These are phyloP conservation scores for Trametes meyenii DNA, from an alignment of 768 basidiomycete species.

Conservation along the genomic window DNA sequence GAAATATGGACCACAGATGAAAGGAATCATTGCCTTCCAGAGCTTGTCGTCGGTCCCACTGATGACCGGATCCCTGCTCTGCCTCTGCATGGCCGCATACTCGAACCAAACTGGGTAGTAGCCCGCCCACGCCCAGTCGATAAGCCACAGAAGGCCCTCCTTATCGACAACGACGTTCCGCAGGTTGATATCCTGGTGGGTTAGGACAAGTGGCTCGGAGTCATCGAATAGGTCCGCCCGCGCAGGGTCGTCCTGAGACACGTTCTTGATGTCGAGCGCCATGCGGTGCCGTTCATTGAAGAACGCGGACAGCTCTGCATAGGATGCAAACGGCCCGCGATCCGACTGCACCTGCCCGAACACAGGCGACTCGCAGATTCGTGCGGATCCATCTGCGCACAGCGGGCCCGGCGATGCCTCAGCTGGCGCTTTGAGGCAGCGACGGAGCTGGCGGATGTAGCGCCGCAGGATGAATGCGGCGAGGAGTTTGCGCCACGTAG, in stretches of 20 bases:
- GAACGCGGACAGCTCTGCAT: slow-evolving; percentile 9
- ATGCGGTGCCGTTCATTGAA: slow-evolving; percentile 1
- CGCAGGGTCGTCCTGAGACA: not conserved
- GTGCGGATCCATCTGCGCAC: not conserved
- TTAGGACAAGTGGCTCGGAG: slow-evolving; percentile 28
- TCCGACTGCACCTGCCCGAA: not conserved
- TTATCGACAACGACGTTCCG: slow-evolving; percentile 33
- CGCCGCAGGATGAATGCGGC: slow-evolving; percentile 34
- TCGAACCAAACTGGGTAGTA: slow-evolving; percentile 35
- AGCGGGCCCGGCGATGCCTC: slow-evolving; percentile 1
- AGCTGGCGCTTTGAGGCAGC: not conserved
- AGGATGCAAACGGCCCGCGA: slow-evolving; percentile 10
- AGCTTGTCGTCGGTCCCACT: not conserved
- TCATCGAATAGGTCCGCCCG: slow-evolving; percentile 17
- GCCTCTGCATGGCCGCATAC: not conserved
- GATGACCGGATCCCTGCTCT: not conserved
- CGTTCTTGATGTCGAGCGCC: not conserved
- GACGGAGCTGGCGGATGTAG: slow-evolving; percentile 33
- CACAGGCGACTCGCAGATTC: not conserved
- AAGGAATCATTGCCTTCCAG: not conserved
- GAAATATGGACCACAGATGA: not conserved
- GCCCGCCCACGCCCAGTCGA: slow-evolving; percentile 36
- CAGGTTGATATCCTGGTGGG: slow-evolving; percentile 34
- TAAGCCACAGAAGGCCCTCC: slow-evolving; percentile 35
- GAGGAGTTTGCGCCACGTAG: slow-evolving; percentile 27